Base-by-base conservation (phyloP, 768 basidiomycete genomes). In the Phanerodontia chrysosporium region DNA sequence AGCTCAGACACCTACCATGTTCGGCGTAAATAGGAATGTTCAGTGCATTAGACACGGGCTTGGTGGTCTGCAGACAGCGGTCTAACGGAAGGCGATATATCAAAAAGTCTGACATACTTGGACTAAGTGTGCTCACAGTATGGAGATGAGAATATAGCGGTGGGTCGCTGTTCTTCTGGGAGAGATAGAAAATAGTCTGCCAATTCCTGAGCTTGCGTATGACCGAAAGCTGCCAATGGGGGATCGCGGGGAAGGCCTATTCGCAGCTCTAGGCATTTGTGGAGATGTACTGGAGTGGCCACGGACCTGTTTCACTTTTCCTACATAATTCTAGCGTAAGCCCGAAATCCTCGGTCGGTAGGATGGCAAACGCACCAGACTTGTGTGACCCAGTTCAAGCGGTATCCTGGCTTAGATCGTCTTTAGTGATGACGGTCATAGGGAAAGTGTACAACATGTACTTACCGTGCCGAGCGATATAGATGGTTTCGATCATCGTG, bases 1-100 rank as follows among this genome's bases (percentile, higher is more conserved):
- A 25, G 2, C 25, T 29, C 48, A 7, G 45, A 45, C 30, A 64
- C 73, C 52, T 60, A 84, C 92, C 92, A 64, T 92, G 91, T 65
- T 95, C 92, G 14, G 89, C 81, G 62, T 81, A 87, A 53, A 94
- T 81, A 0, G 92, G 90, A 3, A 92, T 61, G 14, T 76, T 74
- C 21, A 94, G 76, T 0, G 82, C 80, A 39, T 74, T 69, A 16
- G 92, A 82, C 2, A 79, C 73, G 1, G 92, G 91, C 30, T 79
- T 75, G 1, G 86, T 74, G 0, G 92, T 95, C 69, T 95, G 92
- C 24, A 94, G 75, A 70, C 92, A 94, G n/a, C 92, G 88, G 73
- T 94, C 90, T 92, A 64, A 18, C 6, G 25, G 21, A 29, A n/a
- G 28, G 28, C 10, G 29, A 24, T n/a, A n/a, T n/a, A 42, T 35